Percentiles rank a stretch among this genome's conserved stretches.
Evolutionary conservation across 164 flowering plant genomes (phyloP).

Genomic region (Tetracentron sinense): DNA sequence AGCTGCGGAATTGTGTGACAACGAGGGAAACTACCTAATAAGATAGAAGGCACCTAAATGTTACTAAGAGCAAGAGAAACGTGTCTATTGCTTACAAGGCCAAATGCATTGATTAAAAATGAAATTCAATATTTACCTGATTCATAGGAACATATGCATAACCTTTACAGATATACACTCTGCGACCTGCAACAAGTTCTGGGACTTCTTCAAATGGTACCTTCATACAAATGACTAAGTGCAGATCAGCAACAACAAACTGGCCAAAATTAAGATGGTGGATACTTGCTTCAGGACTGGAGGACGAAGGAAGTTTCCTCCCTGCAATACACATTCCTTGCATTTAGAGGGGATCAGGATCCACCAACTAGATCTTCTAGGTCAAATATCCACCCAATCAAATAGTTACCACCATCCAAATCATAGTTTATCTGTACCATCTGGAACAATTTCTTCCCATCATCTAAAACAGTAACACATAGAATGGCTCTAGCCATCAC

Average conservation of each 20-base stretch:
- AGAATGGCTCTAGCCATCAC: background rate
- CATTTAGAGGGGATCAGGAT: background rate
- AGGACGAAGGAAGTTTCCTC: background rate
- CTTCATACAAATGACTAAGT: conserved; percentile 30
- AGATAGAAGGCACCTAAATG: conserved; percentile 1
- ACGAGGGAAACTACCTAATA: conserved; percentile 71
- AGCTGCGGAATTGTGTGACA: conserved; percentile 72
- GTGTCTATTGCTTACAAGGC: background rate
- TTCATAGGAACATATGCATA: conserved; percentile 77
- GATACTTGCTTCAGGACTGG: background rate
- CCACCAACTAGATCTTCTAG: background rate
- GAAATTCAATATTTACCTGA: conserved; percentile 48
- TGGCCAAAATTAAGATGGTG: background rate
- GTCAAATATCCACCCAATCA: background rate
- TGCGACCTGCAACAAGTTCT: conserved; percentile 79
- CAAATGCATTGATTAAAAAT: background rate
- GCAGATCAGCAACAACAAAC: conserved; percentile 7
- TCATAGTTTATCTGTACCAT: background rate
- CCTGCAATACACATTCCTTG: background rate
- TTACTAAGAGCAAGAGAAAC: background rate
- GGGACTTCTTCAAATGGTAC: conserved; percentile 97
- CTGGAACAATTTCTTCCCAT: background rate
- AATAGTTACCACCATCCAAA: background rate
- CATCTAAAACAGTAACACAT: background rate
- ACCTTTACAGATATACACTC: conserved; percentile 66